A percentile compares a stretch with the other conserved stretches of the same genome.
These are phyloP conservation scores for Draba incana DNA, from an alignment of 345 rosid species.

Conservation along the genomic window DNA sequence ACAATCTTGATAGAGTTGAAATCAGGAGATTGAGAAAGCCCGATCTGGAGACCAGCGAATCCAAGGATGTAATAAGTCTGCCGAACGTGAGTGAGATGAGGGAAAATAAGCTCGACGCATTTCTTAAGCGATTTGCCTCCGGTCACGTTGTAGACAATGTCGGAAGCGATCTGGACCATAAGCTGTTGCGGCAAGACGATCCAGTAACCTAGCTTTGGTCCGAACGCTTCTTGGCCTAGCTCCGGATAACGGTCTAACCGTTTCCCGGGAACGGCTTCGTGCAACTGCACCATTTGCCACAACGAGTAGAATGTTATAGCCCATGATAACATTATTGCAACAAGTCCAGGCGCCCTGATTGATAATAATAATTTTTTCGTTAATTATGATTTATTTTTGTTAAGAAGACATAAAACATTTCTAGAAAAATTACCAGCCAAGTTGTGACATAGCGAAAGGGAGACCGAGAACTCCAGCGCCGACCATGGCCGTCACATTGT, in stretches of 20 bases:
- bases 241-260: constrained; percentile 82
- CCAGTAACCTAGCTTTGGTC: constrained; percentile 78
- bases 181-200: constrained; percentile 84
- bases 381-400: not conserved
- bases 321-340: constrained; percentile 63
- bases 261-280: constrained; percentile 76
- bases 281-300: constrained; percentile 92
- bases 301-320: constrained; percentile 75
- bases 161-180: constrained; percentile 64
- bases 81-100: constrained; percentile 38
- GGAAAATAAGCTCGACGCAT: constrained; percentile 57
- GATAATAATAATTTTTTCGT: not conserved
- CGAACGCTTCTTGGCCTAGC: constrained; percentile 82
- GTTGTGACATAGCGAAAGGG: constrained; percentile 81
- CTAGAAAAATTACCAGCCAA: constrained; percentile 59
- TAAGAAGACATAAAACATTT: not conserved
- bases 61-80: constrained; percentile 80
- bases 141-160: constrained; percentile 75
- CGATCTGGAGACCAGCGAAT: constrained; percentile 62
- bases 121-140: constrained; percentile 77
- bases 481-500: constrained; percentile 95
- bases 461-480: constrained; percentile 90
- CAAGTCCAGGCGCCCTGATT: constrained; percentile 77
- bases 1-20: constrained; percentile 79
- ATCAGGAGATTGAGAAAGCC: constrained; percentile 80